Conservation (phyloP, 108 stramenopile genomes). For the Nitzschia palea region DNA sequence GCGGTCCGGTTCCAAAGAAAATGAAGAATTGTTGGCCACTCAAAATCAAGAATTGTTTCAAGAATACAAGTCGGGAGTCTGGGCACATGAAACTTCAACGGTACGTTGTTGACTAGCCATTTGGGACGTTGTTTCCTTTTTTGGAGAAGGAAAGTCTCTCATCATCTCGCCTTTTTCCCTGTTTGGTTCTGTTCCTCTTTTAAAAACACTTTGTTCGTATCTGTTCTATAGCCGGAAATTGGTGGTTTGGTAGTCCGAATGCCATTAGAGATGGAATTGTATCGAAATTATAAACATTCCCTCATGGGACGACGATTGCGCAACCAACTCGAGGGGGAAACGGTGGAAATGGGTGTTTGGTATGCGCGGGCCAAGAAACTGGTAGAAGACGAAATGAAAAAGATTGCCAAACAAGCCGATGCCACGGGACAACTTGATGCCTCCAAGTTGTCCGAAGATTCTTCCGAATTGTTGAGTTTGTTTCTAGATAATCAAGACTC, state of each 20-base stretch:
- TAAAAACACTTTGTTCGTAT: not conserved
- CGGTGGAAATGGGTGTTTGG: constrained; percentile 50
- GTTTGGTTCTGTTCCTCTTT: constrained; percentile 1
- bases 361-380: constrained; percentile 51
- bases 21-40: constrained; percentile 55
- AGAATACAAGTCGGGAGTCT: constrained; percentile 65
- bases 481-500: constrained; percentile 75
- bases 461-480: constrained; percentile 54
- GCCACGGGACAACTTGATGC: constrained; percentile 67
- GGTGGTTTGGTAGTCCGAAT: constrained; percentile 79
- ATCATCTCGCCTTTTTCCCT: not conserved
- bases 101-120: constrained; percentile 28
- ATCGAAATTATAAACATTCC: constrained; percentile 49
- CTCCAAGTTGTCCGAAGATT: constrained; percentile 30
- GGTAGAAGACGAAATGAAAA: constrained; percentile 52
- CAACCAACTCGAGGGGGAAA: constrained; percentile 24
- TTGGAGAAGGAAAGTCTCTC: not conserved
- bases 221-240: constrained; percentile 58
- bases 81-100: constrained; percentile 71
- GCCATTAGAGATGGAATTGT: constrained; percentile 81
- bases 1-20: constrained; percentile 51
- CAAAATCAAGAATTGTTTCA: constrained; percentile 57
- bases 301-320: constrained; percentile 49
- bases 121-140: not conserved
- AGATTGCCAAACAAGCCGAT: constrained; percentile 41